These are phyloP conservation scores for Butyriboletus loyo DNA, from an alignment of 768 basidiomycete species.

Conservation along the genomic window DNA sequence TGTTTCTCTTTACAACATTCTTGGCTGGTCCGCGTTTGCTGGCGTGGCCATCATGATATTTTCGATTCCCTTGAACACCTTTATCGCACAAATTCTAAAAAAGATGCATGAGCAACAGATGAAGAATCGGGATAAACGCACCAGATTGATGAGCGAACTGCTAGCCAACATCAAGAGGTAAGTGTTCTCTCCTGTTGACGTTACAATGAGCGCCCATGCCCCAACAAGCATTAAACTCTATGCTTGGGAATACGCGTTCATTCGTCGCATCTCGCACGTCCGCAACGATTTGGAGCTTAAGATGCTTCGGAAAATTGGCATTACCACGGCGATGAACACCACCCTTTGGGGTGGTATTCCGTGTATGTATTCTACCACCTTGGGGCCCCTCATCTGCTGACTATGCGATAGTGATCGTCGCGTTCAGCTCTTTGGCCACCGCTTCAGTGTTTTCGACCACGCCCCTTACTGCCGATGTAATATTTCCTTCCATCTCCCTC, in stretches of 20 bases:
- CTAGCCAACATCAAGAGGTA: slow-evolving; percentile 86
- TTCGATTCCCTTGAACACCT: slow-evolving; percentile 71
- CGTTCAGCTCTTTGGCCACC: slow-evolving; percentile 78
- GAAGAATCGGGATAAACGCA: slow-evolving; percentile 87
- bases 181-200: background rate
- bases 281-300: slow-evolving; percentile 80
- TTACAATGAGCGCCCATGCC: background rate
- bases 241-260: slow-evolving; percentile 93
- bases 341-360: slow-evolving; percentile 71
- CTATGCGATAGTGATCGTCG: slow-evolving; percentile 53
- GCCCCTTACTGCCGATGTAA: slow-evolving; percentile 84
- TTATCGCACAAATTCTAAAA: slow-evolving; percentile 68
- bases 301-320: slow-evolving; percentile 80
- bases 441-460: slow-evolving; percentile 58
- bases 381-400: background rate
- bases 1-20: slow-evolving; percentile 81
- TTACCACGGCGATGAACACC: slow-evolving; percentile 61
- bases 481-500: slow-evolving; percentile 93
- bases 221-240: slow-evolving; percentile 78
- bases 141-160: slow-evolving; percentile 90
- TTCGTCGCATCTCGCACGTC: slow-evolving; percentile 71
- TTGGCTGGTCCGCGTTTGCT: slow-evolving; percentile 90
- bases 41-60: slow-evolving; percentile 88
- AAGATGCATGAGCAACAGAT: slow-evolving; percentile 84
- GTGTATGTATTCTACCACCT: slow-evolving; percentile 25